Evolutionary conservation across 208 protist species (phyloP).

Genomic region (Phytomonas sp.): DNA sequence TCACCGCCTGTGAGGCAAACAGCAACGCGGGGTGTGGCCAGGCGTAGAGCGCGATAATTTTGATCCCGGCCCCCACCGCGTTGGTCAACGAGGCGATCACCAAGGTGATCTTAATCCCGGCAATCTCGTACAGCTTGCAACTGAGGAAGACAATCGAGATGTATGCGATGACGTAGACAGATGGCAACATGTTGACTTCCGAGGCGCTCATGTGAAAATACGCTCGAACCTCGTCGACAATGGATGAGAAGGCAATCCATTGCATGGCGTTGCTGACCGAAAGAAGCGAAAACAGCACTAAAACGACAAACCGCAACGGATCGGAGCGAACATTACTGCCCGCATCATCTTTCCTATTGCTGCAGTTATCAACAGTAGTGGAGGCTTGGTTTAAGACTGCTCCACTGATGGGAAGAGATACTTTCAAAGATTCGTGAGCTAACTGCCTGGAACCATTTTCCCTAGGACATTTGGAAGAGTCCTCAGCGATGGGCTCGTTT

Average conservation of each 20-base stretch:
- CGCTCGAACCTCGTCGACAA: constrained; percentile 37
- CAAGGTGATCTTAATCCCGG: constrained; percentile 47
- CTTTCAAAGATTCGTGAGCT: no score
- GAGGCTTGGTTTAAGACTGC: no score
- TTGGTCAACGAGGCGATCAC: constrained; percentile 41
- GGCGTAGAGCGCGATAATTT: constrained; percentile 54
- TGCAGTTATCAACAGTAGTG: not conserved
- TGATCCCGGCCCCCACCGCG: constrained; percentile 40
- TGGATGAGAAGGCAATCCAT: constrained; percentile 58
- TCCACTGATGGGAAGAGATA: no score
- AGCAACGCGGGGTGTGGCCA: constrained; percentile 48
- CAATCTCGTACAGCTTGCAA: constrained; percentile 70
- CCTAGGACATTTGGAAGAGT: no score
- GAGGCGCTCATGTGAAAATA: constrained; percentile 54
- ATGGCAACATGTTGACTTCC: constrained; percentile 62
- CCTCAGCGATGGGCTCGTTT: no score
- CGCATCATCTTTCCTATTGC: constrained; percentile 4
- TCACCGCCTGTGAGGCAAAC: constrained; percentile 53
- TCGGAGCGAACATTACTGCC: constrained; percentile 20
- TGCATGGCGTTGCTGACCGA: constrained; percentile 68
- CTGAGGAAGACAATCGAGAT: constrained; percentile 69
- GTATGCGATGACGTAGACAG: constrained; percentile 75
- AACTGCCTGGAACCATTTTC: no score
- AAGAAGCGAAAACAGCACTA: constrained; percentile 41
- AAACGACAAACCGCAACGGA: constrained; percentile 46